Conservation (phyloP, 1,284 basidiomycete species). For the Moesziomyces sp. region DNA sequence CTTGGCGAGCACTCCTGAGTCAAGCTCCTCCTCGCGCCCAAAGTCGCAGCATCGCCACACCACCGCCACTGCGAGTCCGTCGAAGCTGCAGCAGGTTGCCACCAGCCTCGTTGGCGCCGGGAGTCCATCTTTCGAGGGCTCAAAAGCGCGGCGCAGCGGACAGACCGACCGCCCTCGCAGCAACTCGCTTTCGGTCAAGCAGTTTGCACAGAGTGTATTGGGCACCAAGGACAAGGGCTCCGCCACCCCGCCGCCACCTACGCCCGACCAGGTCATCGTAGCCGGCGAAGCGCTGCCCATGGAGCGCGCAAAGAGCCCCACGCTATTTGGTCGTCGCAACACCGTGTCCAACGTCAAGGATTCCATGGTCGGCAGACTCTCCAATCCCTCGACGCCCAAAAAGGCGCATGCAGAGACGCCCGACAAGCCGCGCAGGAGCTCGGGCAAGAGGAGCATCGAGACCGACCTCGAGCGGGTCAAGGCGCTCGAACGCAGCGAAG, state of each 20-base stretch:
- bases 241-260: constrained; percentile 11
- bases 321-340: constrained; percentile 47
- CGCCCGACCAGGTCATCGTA: constrained; percentile 32
- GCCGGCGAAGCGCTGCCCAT: constrained; percentile 45
- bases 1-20: constrained; percentile 25
- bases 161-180: constrained; percentile 47
- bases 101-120: constrained; percentile 11
- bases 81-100: constrained; percentile 34
- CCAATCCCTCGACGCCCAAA: constrained; percentile 44
- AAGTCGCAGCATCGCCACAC: constrained; percentile 43
- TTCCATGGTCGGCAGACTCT: constrained; percentile 29
- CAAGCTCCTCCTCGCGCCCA: constrained; percentile 11
- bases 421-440: constrained; percentile 36
- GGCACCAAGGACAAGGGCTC: constrained; percentile 39
- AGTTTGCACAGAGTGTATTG: constrained; percentile 44
- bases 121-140: constrained; percentile 18
- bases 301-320: constrained; percentile 54
- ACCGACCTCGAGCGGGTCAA: constrained; percentile 44
- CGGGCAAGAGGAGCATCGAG: constrained; percentile 33
- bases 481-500: constrained; percentile 24
- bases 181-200: constrained; percentile 54
- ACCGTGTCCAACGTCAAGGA: constrained; percentile 43
- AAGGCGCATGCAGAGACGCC: constrained; percentile 13
- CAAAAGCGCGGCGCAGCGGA: constrained; percentile 24
- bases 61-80: constrained; percentile 31